Base-by-base conservation (phyloP, 2,329 filamentous ascomycete species). In the Tricladium varicosporioides region DNA sequence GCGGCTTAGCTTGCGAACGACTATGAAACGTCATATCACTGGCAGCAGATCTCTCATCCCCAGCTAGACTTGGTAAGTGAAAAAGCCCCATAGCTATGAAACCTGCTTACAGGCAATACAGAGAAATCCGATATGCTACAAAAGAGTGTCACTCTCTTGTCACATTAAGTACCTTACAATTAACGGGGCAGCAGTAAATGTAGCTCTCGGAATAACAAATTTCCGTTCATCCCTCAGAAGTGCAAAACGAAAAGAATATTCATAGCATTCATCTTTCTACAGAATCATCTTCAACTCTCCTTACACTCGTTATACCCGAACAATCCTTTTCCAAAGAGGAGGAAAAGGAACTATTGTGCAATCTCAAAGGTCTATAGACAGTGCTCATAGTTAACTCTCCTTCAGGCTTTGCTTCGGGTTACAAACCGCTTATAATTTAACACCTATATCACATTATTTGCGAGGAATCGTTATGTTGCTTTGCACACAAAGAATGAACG, bases 101-200 rank as follows among this genome's bases (percentile, higher is more conserved):
- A 36, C 40, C 40, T 14, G 10, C 22, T 16, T 15, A 51, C 2
- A 3, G 19, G 1, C 1, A 36, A 36, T 5, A 14, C 32, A 51
- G 48, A 14, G 11, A 18, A 18, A 51, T 7, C 48, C 11, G 19
- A 51, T 8, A 16, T 51, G 32, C 32, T 51, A 51, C 33, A 36
- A 40, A 42, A 51, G 48, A 42, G 48, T 36, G 13, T 51, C 48
- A 51, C 27, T 51, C 48, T 51, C n/a, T 51, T 27, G 32, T 42
- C 48, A 51, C 32, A 51, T 51, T 13, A 42, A 8, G n/a, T 51
- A 51, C 48, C 48, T 51, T 18, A 40, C 48, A 2, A 14, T 51
- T 7, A 42, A 51, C 14, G 11, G 19, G n/a, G 48, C 13, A n/a
- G 32, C 14, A 7, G 48, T 14, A 51, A 42, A 14, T 5, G 48